Percentiles rank a stretch among this genome's conserved stretches.
phyloP scores from a whole-genome alignment of 192 early-diverging fungal species.

The Coemansia sp. region DNA sequence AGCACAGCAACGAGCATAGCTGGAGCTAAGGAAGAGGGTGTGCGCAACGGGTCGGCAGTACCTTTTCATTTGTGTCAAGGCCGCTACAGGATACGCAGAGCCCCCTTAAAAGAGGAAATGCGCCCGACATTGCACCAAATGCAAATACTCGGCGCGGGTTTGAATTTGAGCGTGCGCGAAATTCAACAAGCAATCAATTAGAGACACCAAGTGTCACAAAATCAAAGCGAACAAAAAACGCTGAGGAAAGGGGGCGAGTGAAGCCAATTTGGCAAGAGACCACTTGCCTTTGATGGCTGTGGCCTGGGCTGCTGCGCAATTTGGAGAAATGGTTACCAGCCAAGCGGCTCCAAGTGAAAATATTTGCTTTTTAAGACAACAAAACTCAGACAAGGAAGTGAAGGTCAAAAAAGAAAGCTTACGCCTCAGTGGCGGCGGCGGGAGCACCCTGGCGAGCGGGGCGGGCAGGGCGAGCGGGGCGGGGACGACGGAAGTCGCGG shows the following conservation, averaged over 20 bases:
- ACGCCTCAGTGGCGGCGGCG: slow-evolving; percentile 43
- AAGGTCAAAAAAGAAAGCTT: slow-evolving; percentile 10
- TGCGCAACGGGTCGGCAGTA: background rate
- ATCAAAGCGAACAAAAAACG: background rate
- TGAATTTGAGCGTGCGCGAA: background rate
- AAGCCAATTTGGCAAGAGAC: too few species aligned
- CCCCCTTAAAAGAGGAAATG: slow-evolving; percentile 25
- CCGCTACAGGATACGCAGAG: slow-evolving; percentile 52
- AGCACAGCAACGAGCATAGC: background rate
- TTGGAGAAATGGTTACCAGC: background rate
- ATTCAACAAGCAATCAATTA: too few species aligned
- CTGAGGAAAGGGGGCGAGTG: background rate
- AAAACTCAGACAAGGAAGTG: background rate
- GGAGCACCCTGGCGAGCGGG: slow-evolving; percentile 38
- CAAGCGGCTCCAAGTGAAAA: too few species aligned
- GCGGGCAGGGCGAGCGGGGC: slow-evolving; percentile 29
- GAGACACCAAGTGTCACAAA: too few species aligned
- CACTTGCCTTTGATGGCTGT: background rate
- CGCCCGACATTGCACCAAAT: slow-evolving; percentile 4
- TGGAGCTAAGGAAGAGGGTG: background rate
- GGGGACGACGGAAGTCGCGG: slow-evolving; percentile 51
- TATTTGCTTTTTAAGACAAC: too few species aligned
- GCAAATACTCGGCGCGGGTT: background rate
- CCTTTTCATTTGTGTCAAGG: slow-evolving; percentile 38
- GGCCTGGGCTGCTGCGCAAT: background rate